Evolutionary conservation across 345 rosid species (phyloP), one percentile per base, ranked within the genome.

Genomic region (Moringa oleifera): DNA sequence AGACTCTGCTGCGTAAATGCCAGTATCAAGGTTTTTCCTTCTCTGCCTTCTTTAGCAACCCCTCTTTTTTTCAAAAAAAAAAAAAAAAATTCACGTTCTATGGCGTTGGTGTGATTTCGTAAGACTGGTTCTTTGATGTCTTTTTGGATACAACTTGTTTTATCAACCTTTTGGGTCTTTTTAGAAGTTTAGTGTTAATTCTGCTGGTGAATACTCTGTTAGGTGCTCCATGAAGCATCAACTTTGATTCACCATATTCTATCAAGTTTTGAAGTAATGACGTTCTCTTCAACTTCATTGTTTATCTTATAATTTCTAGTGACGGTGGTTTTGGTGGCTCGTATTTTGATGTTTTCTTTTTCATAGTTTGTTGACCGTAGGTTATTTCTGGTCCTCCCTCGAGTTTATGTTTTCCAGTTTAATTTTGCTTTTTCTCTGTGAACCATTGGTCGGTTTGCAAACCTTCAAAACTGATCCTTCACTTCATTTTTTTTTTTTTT

Each of bases 1-100:
- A 78, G 70, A 76, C 4, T 61, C 69, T 85, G 63, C 85, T 85
- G 55, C 80, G 71, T 50, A 76, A 70, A 80, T 85, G 88, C 81
- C 80, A 83, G 50, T 84, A 87, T 58, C 76, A 82, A n/a, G 94
- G 94, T 87, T 60, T 55, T 23, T 59, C 41, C 53, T 63, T 33
- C 22, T 25, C 28, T 51, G 21, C 22, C 31, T 45, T 49, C 7
- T 46, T 37, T 41, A 7, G 12, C 11, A 33, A 16, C 47, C 12
- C 25, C 22, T 23, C 15, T 20, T 11, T 20, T 7, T n/a, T 57
- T 46, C 23, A n/a, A n/a, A n/a, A n/a, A n/a, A n/a, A n/a, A n/a
- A n/a, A n/a, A n/a, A n/a, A n/a, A n/a, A n/a, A n/a, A n/a, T 31
- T 28, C 33, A 28, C 33, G 33, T 28, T 28, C 8, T 28, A 28